phyloP scores from a whole-genome alignment of 164 flowering plant species.

The Kalanchoe fedtschenkoi region DNA sequence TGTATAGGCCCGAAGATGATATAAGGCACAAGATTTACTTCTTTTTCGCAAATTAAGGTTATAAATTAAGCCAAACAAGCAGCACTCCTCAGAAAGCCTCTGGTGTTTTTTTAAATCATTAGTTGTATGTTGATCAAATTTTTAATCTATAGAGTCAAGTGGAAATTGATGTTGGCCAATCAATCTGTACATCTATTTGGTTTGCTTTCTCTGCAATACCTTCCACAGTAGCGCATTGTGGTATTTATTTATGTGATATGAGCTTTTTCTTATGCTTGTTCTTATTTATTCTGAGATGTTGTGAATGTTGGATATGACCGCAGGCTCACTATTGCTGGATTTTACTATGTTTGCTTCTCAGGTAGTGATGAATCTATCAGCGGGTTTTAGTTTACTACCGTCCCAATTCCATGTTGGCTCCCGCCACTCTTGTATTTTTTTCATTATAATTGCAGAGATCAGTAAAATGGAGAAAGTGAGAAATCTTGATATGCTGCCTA shows the following conservation, averaged over 20 bases:
- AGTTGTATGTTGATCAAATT: background rate
- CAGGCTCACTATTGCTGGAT: constrained; percentile 92
- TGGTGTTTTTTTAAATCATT: background rate
- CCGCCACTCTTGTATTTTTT: background rate
- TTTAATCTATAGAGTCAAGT: constrained; percentile 47
- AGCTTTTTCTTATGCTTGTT: background rate
- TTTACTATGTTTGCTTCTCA: constrained; percentile 96
- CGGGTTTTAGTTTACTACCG: constrained; percentile 94
- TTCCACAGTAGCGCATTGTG: background rate
- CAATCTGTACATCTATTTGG: constrained; percentile 82
- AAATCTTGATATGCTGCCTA: too few relatives aligned
- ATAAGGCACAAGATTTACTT: constrained; percentile 73
- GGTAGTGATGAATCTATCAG: constrained; percentile 82
- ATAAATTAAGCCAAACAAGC: constrained; percentile 6
- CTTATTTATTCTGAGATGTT: constrained; percentile 63
- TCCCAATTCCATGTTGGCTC: constrained; percentile 81
- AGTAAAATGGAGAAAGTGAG: too few relatives aligned
- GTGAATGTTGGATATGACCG: constrained; percentile 93
- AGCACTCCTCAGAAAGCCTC: background rate
- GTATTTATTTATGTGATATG: background rate
- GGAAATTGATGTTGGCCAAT: constrained; percentile 81
- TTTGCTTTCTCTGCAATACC: constrained; percentile 11
- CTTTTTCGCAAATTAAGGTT: constrained; percentile 59
- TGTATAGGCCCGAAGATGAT: constrained; percentile 69
- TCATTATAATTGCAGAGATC: too few relatives aligned